Percentiles rank a stretch among this genome's conserved stretches.
These are phyloP conservation scores for Cokeromyces recurvatus DNA, from an alignment of 371 early-diverging fungal genomes.

Conservation along the genomic window DNA sequence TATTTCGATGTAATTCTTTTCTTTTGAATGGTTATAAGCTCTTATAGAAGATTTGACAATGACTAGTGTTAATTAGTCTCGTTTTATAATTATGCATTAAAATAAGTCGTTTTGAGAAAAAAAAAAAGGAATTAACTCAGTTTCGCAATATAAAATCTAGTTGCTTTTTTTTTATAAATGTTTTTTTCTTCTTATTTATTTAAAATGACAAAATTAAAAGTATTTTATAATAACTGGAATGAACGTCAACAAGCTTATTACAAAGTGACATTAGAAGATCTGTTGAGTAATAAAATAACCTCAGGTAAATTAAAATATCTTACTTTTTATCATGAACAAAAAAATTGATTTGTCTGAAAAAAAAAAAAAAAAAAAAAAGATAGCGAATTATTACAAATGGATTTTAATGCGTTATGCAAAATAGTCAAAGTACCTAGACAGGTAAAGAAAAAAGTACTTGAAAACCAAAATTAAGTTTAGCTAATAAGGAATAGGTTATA, in stretches of 20 bases:
- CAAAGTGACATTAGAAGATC: not conserved
- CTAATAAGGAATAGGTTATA: no score
- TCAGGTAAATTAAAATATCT: not conserved
- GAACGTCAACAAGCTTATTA: slow-evolving; percentile 1
- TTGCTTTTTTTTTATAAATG: not conserved
- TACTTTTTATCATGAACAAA: not conserved
- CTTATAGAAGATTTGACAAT: no score
- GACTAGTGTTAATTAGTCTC: no score
- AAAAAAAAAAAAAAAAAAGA: no score
- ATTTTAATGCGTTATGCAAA: not conserved
- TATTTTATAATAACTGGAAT: slow-evolving; percentile 5
- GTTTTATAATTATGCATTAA: no score
- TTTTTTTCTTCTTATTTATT: not conserved
- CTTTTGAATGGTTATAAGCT: no score
- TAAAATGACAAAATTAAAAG: slow-evolving; percentile 2
- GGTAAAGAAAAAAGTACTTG: not conserved
- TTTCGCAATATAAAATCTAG: no score
- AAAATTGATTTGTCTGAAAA: not conserved
- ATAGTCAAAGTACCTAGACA: not conserved
- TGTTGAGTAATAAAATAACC: not conserved
- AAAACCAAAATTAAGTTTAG: not conserved
- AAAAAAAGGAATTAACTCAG: no score
- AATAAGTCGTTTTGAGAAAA: no score
- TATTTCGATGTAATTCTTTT: no score
- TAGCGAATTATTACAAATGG: not conserved